phyloP scores from a whole-genome alignment of 192 early-diverging fungal species.

The Coemansia sp. region DNA sequence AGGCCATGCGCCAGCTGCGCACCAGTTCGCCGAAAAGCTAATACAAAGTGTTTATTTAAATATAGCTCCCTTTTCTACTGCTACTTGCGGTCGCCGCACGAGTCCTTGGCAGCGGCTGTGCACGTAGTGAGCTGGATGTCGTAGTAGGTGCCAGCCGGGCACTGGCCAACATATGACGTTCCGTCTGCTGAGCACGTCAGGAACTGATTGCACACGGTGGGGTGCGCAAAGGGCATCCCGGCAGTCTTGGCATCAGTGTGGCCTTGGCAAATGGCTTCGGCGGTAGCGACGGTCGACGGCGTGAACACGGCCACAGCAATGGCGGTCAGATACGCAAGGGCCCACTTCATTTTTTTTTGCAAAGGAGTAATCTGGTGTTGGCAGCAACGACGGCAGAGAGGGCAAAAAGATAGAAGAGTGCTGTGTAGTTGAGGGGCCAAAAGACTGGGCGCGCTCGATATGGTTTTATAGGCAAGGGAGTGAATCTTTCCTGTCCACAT shows the following conservation, averaged over 20 bases:
- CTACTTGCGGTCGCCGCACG: conserved; percentile 41
- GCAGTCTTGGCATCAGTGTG: conserved; percentile 32
- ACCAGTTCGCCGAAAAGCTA: conserved; percentile 2
- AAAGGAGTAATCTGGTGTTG: neutral
- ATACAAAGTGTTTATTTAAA: neutral
- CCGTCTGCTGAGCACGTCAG: conserved; percentile 24
- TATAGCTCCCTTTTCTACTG: neutral
- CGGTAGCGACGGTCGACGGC: neutral
- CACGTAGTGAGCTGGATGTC: conserved; percentile 36
- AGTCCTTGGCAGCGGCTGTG: conserved; percentile 18
- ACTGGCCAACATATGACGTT: conserved; percentile 28
- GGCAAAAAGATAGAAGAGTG: neutral
- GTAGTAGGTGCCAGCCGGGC: conserved; percentile 45
- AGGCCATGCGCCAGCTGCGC: conserved; percentile 55
- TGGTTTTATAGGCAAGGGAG: neutral
- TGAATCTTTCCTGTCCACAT: neutral
- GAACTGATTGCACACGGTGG: conserved; percentile 28
- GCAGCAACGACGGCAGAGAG: neutral
- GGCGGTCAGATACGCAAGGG: neutral
- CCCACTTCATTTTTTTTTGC: neutral
- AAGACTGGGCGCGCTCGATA: neutral
- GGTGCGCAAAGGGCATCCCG: conserved; percentile 40
- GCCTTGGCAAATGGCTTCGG: conserved; percentile 32
- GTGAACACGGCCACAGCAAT: neutral
- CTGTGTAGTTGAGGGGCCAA: neutral